Evolutionary conservation across 805 yeast genomes (phyloP), one percentile per base, ranked within the genome.

Genomic region (Metschnikowia orientalis): DNA sequence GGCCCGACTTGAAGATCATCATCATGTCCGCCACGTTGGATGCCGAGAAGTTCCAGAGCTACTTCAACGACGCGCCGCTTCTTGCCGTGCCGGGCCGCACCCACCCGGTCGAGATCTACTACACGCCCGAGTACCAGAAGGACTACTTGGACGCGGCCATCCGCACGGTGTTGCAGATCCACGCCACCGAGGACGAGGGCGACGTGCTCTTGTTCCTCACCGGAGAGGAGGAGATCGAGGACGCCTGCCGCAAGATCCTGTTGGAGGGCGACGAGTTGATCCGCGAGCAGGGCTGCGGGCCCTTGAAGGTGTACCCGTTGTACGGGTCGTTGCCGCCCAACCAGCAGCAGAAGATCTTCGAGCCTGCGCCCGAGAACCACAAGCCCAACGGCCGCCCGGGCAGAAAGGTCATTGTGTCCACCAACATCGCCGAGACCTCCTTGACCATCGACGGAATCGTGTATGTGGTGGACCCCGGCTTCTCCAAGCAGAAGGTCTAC

Each of bases 21-120:
- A 79, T 90, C 56, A 90, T 90, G 97, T 88, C 97, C 48, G 98
- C 97, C 42, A 92, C 98, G 2, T 71, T 90, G 56, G 97, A 90
- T 64, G 97, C 97, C 3, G 92, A 88, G 58, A 92, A 90, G 67
- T 90, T 89, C 61, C 97, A 90, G 63, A 62, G 58, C 11, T 90
- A 92, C 58, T 90, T 92, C 67, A 75, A 80, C 54, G 78, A 81
- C 52, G 97, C 97, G 4, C 98, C 98, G 24, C 66, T 92, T 44
- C 72, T 90, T 41, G 95, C 97, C 0, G 97, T 90, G 28, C 97
- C 97, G 2, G 98, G 98, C 53, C 79, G 98, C 73, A 92, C 98
- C 2, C 92, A 79, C 55, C 97, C 97, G 0, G 98, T 90, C 28
- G 98, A 92, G 59, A 82, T 90, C 36, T 90, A 87, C 61, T 90